phyloP scores from a whole-genome alignment of 495 filamentous ascomycete genomes.

The Filosporella fistucella region DNA sequence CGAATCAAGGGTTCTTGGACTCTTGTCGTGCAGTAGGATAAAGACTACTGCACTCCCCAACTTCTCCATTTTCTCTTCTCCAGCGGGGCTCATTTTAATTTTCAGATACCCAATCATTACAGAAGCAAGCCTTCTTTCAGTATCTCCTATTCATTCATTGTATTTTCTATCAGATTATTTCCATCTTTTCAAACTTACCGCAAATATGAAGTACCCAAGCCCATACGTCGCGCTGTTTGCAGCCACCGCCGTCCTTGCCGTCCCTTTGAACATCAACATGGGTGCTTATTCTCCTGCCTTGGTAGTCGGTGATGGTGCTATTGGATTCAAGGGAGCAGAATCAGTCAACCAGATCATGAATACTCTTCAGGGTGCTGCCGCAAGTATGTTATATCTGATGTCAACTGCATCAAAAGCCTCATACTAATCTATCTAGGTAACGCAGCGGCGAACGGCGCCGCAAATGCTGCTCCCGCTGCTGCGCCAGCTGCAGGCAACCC shows the following conservation, averaged over 20 bases:
- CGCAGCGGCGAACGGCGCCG: not conserved
- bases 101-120: not conserved
- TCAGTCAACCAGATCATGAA: slow-evolving; percentile 23
- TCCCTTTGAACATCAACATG: slow-evolving; percentile 55
- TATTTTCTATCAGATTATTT: not conserved
- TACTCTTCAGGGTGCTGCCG: slow-evolving; percentile 15
- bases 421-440: too few species aligned
- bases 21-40: too few species aligned
- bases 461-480: not conserved
- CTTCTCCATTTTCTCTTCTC: slow-evolving; percentile 5
- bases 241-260: slow-evolving; percentile 22
- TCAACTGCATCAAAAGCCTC: too few species aligned
- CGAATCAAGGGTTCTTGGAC: too few species aligned
- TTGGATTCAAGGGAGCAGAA: slow-evolving; percentile 40
- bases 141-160: not conserved
- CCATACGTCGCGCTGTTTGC: slow-evolving; percentile 20
- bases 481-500: not conserved
- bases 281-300: slow-evolving; percentile 54
- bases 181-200: not conserved
- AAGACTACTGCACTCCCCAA: too few species aligned
- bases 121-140: slow-evolving; percentile 6
- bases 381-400: not conserved
- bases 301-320: slow-evolving; percentile 55
- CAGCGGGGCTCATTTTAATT: slow-evolving; percentile 10
- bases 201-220: slow-evolving; percentile 13